Evolutionary conservation across 176 grass and related monocot species (phyloP).

Genomic region (Carex pumila): DNA sequence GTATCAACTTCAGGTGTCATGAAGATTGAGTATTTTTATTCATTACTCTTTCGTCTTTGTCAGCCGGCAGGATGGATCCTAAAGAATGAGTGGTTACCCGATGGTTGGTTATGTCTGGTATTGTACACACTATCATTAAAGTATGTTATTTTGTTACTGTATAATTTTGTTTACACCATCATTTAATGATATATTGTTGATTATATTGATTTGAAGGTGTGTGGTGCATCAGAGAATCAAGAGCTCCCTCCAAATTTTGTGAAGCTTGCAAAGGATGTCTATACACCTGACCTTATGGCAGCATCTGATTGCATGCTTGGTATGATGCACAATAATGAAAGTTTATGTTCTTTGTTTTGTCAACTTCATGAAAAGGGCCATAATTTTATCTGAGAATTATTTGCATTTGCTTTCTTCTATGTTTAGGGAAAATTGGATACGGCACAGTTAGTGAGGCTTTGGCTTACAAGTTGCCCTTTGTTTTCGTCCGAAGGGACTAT

Average conservation of each 20-base stretch:
- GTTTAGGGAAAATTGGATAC: conserved; percentile 96
- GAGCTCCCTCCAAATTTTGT: conserved; percentile 83
- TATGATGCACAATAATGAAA: conserved; percentile 30
- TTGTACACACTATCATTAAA: conserved; percentile 11
- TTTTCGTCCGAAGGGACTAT: conserved; percentile 95
- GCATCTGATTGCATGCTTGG: conserved; percentile 99
- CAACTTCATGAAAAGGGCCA: not conserved
- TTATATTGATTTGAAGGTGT: conserved; percentile 53
- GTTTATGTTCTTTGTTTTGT: conserved; percentile 1
- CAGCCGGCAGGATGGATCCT: conserved; percentile 92
- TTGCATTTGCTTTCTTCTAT: not conserved
- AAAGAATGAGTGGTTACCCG: conserved; percentile 85
- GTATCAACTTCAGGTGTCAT: not conserved
- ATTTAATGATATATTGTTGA: conserved; percentile 15
- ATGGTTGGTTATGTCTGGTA: conserved; percentile 95
- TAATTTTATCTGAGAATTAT: not conserved
- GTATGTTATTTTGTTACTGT: conserved; percentile 8
- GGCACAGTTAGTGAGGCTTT: conserved; percentile 93
- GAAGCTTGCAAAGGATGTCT: conserved; percentile 88
- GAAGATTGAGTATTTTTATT: not conserved
- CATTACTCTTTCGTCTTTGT: conserved; percentile 13
- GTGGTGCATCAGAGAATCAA: conserved; percentile 89
- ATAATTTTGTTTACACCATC: not conserved
- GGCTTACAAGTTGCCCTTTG: conserved; percentile 92
- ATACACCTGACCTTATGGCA: conserved; percentile 96